Conservation (phyloP, 208 protist species). For the Strigomonas culicis region DNA sequence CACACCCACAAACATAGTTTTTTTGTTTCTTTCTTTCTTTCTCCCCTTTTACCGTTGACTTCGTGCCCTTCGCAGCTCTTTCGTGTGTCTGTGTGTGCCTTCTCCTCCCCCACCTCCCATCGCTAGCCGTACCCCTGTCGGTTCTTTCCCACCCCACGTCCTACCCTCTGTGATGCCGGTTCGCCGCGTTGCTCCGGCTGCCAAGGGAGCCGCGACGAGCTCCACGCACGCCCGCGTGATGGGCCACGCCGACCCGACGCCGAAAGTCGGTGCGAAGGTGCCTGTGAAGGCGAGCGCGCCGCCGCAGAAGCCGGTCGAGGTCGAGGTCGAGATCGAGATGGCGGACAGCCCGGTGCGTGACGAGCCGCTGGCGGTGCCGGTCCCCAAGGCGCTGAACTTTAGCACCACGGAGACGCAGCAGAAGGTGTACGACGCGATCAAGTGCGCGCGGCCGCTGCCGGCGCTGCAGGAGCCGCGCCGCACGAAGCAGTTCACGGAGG, state of each 20-base stretch:
- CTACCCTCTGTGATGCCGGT: too few relatives aligned
- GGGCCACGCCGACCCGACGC: neutral
- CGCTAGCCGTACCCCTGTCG: neutral
- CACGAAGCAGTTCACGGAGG: slow-evolving; percentile 65
- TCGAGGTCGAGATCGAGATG: too few relatives aligned
- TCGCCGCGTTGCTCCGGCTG: too few relatives aligned
- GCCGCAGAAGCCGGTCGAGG: neutral
- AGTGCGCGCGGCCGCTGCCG: slow-evolving; percentile 39
- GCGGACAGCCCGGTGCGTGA: neutral
- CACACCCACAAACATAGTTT: slow-evolving; percentile 4
- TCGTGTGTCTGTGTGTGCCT: too few relatives aligned
- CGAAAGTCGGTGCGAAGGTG: slow-evolving; percentile 11
- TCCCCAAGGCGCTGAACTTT: slow-evolving; percentile 19
- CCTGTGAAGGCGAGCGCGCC: neutral
- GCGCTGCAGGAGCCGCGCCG: slow-evolving; percentile 65
- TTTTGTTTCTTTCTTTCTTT: slow-evolving; percentile 12
- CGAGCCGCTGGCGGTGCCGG: slow-evolving; percentile 1
- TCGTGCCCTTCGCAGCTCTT: too few relatives aligned
- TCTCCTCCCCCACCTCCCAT: neutral
- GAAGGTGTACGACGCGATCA: slow-evolving; percentile 55
- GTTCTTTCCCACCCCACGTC: too few relatives aligned
- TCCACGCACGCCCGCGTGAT: too few relatives aligned
- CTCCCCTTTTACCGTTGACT: neutral
- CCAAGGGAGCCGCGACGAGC: too few relatives aligned
- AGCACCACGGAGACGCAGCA: slow-evolving; percentile 47